Percentiles rank a stretch among this genome's conserved stretches.
phyloP scores from a whole-genome alignment of 1,284 basidiomycete species.

The Ganoderma meredithae region DNA sequence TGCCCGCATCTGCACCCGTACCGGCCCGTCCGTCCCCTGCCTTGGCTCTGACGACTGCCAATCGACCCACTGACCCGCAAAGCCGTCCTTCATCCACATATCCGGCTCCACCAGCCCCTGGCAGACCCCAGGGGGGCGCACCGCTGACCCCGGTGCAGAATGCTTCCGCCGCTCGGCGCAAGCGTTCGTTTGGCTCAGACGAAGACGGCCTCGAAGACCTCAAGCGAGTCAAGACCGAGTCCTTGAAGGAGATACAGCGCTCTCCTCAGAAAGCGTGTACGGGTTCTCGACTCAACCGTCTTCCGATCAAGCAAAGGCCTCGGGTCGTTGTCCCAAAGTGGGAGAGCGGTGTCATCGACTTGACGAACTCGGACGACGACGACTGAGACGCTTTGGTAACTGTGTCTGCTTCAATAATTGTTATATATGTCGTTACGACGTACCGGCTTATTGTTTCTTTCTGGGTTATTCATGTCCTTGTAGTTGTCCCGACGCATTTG shows the following conservation, averaged over 20 bases:
- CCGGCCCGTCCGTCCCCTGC: neutral
- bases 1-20: neutral
- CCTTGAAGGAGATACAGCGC: neutral
- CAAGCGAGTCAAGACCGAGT: neutral
- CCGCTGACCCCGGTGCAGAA: constrained; percentile 1
- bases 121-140: neutral
- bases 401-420: neutral
- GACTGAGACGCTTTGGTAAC: neutral
- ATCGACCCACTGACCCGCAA: neutral
- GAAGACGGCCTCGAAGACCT: neutral
- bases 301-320: neutral
- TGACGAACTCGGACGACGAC: neutral
- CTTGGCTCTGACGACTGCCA: neutral
- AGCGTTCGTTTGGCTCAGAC: neutral
- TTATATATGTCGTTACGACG: neutral
- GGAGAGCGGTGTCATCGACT: neutral
- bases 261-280: neutral
- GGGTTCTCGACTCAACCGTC: neutral
- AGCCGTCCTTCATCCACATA: neutral
- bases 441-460: neutral
- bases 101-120: neutral
- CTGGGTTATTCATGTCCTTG: neutral
- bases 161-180: neutral
- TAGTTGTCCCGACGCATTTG: neutral
- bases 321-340: neutral